These are phyloP conservation scores for Tulasnella sp. DNA, from an alignment of 768 basidiomycete genomes.

Conservation along the genomic window DNA sequence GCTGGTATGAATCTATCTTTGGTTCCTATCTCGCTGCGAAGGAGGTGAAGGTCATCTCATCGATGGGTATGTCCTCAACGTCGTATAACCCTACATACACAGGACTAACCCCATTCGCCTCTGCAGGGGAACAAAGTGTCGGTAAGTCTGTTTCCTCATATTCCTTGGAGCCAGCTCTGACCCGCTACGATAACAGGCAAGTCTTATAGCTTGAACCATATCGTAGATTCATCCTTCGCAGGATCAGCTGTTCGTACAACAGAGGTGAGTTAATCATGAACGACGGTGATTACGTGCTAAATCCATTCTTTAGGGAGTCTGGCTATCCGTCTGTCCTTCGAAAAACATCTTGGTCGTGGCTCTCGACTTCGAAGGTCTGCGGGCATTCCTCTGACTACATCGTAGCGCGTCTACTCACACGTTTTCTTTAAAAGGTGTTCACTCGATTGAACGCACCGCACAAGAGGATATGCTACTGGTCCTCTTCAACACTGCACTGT, in stretches of 20 bases:
- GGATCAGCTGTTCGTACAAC: slow-evolving; percentile 30
- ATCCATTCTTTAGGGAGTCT: slow-evolving; percentile 45
- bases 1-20: slow-evolving; percentile 57
- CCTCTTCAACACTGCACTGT: slow-evolving; percentile 54
- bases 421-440: slow-evolving; percentile 37
- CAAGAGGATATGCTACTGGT: slow-evolving; percentile 57
- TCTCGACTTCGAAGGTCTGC: slow-evolving; percentile 51
- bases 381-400: background rate
- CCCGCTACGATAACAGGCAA: slow-evolving; percentile 40
- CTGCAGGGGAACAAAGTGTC: slow-evolving; percentile 15
- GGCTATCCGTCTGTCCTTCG: slow-evolving; percentile 58
- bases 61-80: slow-evolving; percentile 37
- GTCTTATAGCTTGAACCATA: slow-evolving; percentile 48
- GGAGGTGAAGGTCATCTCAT: slow-evolving; percentile 56
- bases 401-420: background rate
- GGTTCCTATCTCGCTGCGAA: slow-evolving; percentile 52
- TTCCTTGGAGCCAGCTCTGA: background rate
- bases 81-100: background rate
- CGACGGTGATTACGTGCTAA: too few relatives aligned
- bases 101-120: background rate
- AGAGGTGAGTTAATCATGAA: slow-evolving; percentile 7
- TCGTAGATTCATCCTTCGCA: slow-evolving; percentile 55
- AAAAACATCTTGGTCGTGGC: slow-evolving; percentile 44
- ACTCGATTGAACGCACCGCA: slow-evolving; percentile 51
- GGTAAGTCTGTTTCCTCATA: background rate